Evolutionary conservation across 257 asterid genomes (phyloP), one percentile per base, ranked within the genome.

Genomic region (Salvia rosmarinus): DNA sequence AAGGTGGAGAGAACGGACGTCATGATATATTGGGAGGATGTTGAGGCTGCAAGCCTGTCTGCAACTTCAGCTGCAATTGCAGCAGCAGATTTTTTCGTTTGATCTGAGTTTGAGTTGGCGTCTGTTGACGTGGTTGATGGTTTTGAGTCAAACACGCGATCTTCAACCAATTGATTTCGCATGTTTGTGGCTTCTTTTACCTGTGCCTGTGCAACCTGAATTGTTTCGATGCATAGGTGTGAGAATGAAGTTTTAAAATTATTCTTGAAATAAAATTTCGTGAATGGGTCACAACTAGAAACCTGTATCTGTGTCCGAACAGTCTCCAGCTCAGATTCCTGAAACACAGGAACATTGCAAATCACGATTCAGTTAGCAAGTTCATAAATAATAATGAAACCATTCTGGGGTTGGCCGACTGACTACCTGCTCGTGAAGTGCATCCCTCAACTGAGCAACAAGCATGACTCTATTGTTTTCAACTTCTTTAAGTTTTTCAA

Each of bases 321-420:
- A 67, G 81, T 90, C 85, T 93, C 97, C 46, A 93, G 87, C 70
- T 90, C 96, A n/a, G 97, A 85, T 89, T 90, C 97, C 98, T 92
- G 89, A 78, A 77, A 42, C 19, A 12, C 47, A 9, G 35, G 64
- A 54, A 37, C 52, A 71, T 43, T n/a, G n/a, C 34, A 42, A 13
- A 50, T 69, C 58, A 39, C 50, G 47, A 60, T 58, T 58, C 62
- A 61, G 60, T 21, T 39, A 32, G 59, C 28, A 40, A 42, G 47
- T 57, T 23, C 51, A 49, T 21, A 49, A 47, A 58, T 9, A 40
- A 30, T n/a, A 51, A 49, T n/a, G 14, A 47, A 49, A 51, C 21
- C 35, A 3, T 35, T 19, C 16, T 39, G 46, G 30, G 47, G 50
- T 13, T 50, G 57, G 71, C 65, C 21, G 42, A 44, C 42, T 21